Base-by-base conservation (phyloP, 2,329 filamentous ascomycete species). In the Claviceps cyperi region DNA sequence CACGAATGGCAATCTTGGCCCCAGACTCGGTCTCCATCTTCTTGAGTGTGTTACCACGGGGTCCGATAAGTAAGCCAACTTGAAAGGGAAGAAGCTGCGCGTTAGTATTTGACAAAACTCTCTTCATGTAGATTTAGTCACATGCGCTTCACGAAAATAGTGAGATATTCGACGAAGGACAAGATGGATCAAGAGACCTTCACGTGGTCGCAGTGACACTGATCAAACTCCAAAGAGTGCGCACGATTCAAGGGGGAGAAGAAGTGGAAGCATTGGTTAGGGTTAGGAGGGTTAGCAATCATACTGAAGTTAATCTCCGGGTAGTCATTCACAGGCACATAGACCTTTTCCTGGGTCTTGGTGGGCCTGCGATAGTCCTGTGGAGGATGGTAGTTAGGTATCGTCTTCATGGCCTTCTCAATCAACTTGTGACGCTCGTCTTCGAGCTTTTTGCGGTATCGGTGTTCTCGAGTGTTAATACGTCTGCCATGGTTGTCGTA, bases 301-400 rank as follows among this genome's bases (percentile, higher is more conserved):
- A 91, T 96, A 98, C 92, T 98, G 88, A 98, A 98, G 84, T 98
- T 98, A 83, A 98, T 97, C 72, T 98, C 92, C 78, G 92, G 92
- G 70, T 98, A 98, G 72, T 98, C 92, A 81, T 98, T 98, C 75
- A 98, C 92, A 68, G 92, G 92, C 69, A 98, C 92, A 69, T 98
- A 98, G 85, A 98, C 94, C 78, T 98, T 98, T 78, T 98, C 92
- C 73, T 98, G 92, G 66, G 92, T 98, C 85, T 98, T 98, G 68
- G 91, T 97, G 55, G 92, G 92, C 63, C 92, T 87, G 69, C 92
- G 88, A 70, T 98, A 98, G 69, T 98, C 92, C 77, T 91, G 87
- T 52, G 92, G 92, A 62, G 92, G 92, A 67, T 97, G 89, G 69
- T 98, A 98, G 80, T 96, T 96, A 74, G 92, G 91, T 69, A 98